Conservation (phyloP, 2,329 filamentous ascomycete genomes). For the Aspergillus quadrilineatus region DNA sequence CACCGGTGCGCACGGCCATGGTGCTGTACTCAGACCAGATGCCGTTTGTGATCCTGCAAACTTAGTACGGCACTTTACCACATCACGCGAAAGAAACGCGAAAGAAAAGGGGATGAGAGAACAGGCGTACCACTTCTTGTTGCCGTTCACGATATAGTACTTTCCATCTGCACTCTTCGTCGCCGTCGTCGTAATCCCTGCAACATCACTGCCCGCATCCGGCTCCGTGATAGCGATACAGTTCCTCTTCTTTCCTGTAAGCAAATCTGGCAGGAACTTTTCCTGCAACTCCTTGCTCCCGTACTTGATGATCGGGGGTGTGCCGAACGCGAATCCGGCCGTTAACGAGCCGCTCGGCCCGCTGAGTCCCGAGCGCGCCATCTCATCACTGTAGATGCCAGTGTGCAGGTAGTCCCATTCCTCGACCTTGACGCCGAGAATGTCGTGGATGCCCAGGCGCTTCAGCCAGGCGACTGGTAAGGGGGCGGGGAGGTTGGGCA, state of each 20-base stretch:
- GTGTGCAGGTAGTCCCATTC: slow-evolving; percentile 73
- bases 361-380: slow-evolving; percentile 61
- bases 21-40: slow-evolving; percentile 67
- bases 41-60: slow-evolving; percentile 69
- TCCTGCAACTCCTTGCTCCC: slow-evolving; percentile 62
- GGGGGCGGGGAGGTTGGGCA: slow-evolving; percentile 69
- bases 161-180: slow-evolving; percentile 62
- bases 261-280: slow-evolving; percentile 65
- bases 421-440: slow-evolving; percentile 67
- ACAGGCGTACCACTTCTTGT: slow-evolving; percentile 65
- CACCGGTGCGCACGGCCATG: slow-evolving; percentile 73
- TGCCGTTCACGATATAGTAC: slow-evolving; percentile 69
- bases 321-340: slow-evolving; percentile 69
- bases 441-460: slow-evolving; percentile 63
- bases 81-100: background rate
- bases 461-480: slow-evolving; percentile 68
- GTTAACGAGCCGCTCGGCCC: slow-evolving; percentile 67
- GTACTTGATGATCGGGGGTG: slow-evolving; percentile 70
- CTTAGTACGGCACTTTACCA: slow-evolving; percentile 16
- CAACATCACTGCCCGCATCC: slow-evolving; percentile 70
- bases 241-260: slow-evolving; percentile 63
- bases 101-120: background rate
- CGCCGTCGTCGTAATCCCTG: slow-evolving; percentile 69
- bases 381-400: slow-evolving; percentile 68
- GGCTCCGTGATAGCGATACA: slow-evolving; percentile 82